Evolutionary conservation across 2,329 filamentous ascomycete genomes (phyloP).

Genomic region (Fusarium veterinarium): DNA sequence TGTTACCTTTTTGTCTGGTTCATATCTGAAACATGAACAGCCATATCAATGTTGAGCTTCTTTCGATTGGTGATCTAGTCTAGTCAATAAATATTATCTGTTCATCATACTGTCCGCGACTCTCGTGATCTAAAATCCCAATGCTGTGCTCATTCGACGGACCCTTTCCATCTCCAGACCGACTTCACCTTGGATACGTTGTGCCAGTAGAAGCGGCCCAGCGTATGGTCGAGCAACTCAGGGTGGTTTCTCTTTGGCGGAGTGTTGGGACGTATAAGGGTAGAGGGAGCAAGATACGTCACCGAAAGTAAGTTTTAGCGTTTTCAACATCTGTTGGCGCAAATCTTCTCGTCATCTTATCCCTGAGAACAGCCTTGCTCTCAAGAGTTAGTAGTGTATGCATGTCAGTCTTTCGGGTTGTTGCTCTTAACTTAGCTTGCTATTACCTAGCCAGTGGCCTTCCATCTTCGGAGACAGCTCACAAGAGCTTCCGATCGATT

Average conservation of each 20-base stretch:
- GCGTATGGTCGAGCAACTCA: fast-evolving
- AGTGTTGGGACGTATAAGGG: not conserved
- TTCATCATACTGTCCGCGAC: not conserved
- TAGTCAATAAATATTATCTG: not conserved
- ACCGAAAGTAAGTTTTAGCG: not conserved
- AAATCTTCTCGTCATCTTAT: not conserved
- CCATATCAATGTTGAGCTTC: not conserved
- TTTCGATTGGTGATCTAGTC: not conserved
- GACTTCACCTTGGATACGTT: not conserved
- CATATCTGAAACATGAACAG: not conserved
- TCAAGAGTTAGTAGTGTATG: not conserved
- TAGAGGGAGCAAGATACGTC: not conserved
- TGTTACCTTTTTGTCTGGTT: not conserved
- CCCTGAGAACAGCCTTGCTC: not conserved
- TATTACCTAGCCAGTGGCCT: not conserved
- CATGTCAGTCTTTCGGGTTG: not conserved
- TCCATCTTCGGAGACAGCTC: not conserved
- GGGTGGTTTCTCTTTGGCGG: not conserved
- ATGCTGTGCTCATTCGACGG: not conserved
- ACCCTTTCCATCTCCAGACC: not conserved
- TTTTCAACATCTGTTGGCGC: not conserved
- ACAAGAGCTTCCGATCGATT: not conserved
- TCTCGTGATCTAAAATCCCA: too few species aligned
- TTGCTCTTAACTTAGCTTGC: not conserved
- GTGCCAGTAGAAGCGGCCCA: fast-evolving